These are phyloP conservation scores for Taxillus chinensis DNA, from an alignment of 164 flowering plant genomes.

Conservation along the genomic window DNA sequence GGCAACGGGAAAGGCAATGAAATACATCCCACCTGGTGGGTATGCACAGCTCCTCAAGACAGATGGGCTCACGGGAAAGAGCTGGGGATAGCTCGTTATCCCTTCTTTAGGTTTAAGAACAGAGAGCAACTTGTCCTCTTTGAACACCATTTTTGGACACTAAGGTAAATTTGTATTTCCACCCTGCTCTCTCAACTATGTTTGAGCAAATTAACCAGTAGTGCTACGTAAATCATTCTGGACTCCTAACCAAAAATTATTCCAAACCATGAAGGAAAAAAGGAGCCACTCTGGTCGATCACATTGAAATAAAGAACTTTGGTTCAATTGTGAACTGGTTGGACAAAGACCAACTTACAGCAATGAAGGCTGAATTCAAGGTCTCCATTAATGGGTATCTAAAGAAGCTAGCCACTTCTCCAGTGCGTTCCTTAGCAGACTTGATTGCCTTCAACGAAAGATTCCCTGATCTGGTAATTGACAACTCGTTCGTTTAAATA, in stretches of 20 bases:
- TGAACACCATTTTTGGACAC: conserved; percentile 20
- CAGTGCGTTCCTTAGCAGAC: conserved; percentile 48
- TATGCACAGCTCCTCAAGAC: conserved; percentile 44
- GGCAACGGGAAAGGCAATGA: conserved; percentile 33
- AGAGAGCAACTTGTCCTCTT: conserved; percentile 8
- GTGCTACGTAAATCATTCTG: too few species aligned
- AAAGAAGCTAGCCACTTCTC: conserved; percentile 34
- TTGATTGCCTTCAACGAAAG: conserved; percentile 47
- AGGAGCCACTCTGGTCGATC: conserved; percentile 37
- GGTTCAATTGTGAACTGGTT: conserved; percentile 10
- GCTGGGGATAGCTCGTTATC: conserved; percentile 35
- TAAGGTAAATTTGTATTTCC: conserved; percentile 22
- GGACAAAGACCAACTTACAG: conserved; percentile 21
- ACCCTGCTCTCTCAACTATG: too few species aligned
- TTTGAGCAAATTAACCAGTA: too few species aligned
- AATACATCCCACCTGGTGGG: conserved; percentile 56
- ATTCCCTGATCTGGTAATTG: conserved; percentile 25
- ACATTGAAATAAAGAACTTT: conserved; percentile 29
- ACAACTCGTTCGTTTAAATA: neutral
- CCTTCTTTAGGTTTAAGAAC: conserved; percentile 14
- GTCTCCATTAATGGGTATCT: conserved; percentile 30
- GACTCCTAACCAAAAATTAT: too few species aligned
- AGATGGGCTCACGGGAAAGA: conserved; percentile 53
- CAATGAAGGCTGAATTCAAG: conserved; percentile 46
- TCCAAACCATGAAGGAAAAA: conserved; percentile 13